These are phyloP conservation scores for Vaccinium darrowii DNA, from an alignment of 148 eudicot genomes.

Conservation along the genomic window DNA sequence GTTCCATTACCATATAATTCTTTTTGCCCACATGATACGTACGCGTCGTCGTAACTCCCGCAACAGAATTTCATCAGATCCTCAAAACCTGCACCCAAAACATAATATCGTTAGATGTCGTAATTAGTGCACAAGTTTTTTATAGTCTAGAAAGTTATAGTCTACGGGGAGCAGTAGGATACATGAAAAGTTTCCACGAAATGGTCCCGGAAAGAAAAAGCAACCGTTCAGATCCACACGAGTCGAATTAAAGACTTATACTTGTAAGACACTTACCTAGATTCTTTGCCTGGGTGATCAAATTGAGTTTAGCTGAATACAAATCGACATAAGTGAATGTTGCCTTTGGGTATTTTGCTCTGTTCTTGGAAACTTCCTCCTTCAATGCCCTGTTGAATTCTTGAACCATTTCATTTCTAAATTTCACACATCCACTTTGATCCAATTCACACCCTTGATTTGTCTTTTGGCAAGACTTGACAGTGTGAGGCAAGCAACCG, in stretches of 20 bases:
- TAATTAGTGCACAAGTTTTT: background rate
- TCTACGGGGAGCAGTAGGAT: too few relatives aligned
- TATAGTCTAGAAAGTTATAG: too few relatives aligned
- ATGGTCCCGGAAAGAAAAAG: too few relatives aligned
- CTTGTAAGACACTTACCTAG: slow-evolving; percentile 16
- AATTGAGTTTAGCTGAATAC: slow-evolving; percentile 32
- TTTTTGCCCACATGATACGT: slow-evolving; percentile 2
- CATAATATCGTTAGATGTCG: background rate
- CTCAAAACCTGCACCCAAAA: slow-evolving; percentile 23
- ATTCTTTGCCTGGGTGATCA: slow-evolving; percentile 22
- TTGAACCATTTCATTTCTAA: background rate
- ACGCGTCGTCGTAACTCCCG: slow-evolving; percentile 15
- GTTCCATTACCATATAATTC: slow-evolving; percentile 1
- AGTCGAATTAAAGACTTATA: background rate
- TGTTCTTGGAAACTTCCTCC: background rate
- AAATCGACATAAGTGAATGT: slow-evolving; percentile 38
- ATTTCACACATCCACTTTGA: background rate
- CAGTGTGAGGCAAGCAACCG: slow-evolving; percentile 13
- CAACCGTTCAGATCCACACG: too few relatives aligned
- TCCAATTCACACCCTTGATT: background rate
- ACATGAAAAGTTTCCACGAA: too few relatives aligned
- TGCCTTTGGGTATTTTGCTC: slow-evolving; percentile 3
- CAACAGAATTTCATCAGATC: slow-evolving; percentile 32
- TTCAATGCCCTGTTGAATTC: background rate
- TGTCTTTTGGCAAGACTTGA: background rate